Conservation (phyloP, 129 eudicot species). For the Helichrysum umbraculigerum region DNA sequence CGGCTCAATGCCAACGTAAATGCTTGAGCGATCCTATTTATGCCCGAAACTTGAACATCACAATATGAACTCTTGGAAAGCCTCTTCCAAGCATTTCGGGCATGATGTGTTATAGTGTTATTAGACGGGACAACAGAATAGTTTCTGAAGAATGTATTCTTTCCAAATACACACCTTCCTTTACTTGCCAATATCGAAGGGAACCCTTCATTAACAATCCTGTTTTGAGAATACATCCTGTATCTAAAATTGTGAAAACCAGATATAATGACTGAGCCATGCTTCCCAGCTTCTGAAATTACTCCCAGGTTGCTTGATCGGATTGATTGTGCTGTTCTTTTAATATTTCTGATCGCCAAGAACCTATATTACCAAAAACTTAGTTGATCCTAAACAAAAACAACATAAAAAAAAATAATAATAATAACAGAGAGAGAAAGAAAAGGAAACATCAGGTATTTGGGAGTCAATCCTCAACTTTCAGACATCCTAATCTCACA, state of each 20-base stretch:
- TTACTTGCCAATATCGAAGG: constrained; percentile 28
- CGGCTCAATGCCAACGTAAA: constrained; percentile 73
- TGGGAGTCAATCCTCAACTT: not conserved
- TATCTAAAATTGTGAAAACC: constrained; percentile 40
- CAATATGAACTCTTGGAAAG: constrained; percentile 33
- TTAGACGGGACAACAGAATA: constrained; percentile 38
- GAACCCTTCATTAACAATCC: constrained; percentile 33
- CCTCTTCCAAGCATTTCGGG: constrained; percentile 73
- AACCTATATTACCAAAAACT: constrained; percentile 42
- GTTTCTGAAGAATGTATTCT: constrained; percentile 34
- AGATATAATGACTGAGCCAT: constrained; percentile 38
- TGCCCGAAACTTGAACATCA: constrained; percentile 28
- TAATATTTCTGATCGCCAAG: constrained; percentile 46
- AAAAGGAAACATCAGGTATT: not conserved
- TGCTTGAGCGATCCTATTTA: constrained; percentile 69
- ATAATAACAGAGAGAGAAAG: not conserved
- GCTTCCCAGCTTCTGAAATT: constrained; percentile 34
- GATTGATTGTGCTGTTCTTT: constrained; percentile 36
- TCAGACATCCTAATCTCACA: not conserved
- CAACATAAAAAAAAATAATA: not conserved
- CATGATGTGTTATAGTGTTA: constrained; percentile 55
- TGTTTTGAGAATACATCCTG: constrained; percentile 39
- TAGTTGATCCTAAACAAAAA: not conserved
- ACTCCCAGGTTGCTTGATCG: constrained; percentile 35
- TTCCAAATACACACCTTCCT: constrained; percentile 27